Conservation (phyloP, 176 grass and related monocot species). For the Avena atlantica region DNA sequence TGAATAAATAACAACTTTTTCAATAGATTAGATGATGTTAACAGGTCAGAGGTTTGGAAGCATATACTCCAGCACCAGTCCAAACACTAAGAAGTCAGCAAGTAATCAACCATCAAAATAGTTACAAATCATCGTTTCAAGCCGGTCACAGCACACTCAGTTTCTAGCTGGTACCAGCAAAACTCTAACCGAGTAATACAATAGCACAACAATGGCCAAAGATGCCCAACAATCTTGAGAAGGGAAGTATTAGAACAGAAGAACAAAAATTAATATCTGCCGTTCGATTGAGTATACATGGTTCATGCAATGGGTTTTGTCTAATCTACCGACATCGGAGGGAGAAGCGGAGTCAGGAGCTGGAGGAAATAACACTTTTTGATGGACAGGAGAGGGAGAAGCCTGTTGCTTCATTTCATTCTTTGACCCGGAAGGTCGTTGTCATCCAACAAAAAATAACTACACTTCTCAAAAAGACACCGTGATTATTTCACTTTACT, state of each 20-base stretch:
- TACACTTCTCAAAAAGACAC: background rate
- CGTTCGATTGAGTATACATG: background rate
- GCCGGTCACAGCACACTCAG: background rate
- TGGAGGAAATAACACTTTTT: no score
- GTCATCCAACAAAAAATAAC: constrained; percentile 16
- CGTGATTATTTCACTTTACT: background rate
- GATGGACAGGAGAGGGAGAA: no score
- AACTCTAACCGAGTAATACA: constrained; percentile 2
- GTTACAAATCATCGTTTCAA: background rate
- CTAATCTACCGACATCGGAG: no score
- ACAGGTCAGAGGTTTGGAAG: background rate
- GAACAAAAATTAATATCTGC: background rate
- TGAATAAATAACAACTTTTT: constrained; percentile 9
- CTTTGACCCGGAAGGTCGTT: no score
- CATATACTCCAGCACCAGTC: background rate
- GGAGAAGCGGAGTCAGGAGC: no score
- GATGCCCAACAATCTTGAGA: background rate
- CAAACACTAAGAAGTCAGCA: constrained; percentile 25
- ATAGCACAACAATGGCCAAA: constrained; percentile 9
- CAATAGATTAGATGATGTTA: background rate
- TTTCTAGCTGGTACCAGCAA: background rate
- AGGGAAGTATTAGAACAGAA: constrained; percentile 7
- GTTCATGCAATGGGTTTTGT: background rate
- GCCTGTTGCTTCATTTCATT: no score
- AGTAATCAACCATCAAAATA: constrained; percentile 15